These are phyloP conservation scores for Neltuma alba DNA, from an alignment of 306 rosid genomes.

Conservation along the genomic window DNA sequence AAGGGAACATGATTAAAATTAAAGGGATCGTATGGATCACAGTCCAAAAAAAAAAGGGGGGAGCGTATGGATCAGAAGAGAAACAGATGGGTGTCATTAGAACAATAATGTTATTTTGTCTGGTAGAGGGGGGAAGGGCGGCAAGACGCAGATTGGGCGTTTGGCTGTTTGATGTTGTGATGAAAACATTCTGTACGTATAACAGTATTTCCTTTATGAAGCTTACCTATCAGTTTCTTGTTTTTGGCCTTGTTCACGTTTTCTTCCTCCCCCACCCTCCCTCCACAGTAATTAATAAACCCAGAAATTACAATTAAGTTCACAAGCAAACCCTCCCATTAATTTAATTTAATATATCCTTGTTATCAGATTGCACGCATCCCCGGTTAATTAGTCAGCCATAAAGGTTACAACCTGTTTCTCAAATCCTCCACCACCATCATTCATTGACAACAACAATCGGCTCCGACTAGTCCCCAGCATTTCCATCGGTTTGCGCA, in stretches of 20 bases:
- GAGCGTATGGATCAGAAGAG: conserved; percentile 8
- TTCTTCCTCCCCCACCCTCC: neutral
- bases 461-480: conserved; percentile 47
- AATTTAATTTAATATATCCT: neutral
- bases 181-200: conserved; percentile 32
- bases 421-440: conserved; percentile 1
- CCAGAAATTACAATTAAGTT: neutral
- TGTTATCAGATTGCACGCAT: neutral
- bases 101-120: conserved; percentile 29
- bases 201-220: conserved; percentile 15
- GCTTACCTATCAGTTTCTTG: conserved; percentile 3
- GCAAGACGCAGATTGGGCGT: conserved; percentile 3
- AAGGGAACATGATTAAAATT: neutral
- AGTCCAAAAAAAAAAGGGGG: too few relatives aligned
- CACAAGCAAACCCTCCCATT: neutral
- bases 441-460: conserved; percentile 34
- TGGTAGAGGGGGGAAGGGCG: neutral
- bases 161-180: conserved; percentile 3
- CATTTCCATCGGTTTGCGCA: conserved; percentile 61
- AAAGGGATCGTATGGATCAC: neutral
- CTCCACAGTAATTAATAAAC: too few relatives aligned
- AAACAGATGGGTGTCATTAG: conserved; percentile 1
- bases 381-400: neutral
- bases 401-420: neutral
- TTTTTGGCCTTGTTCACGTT: neutral